Evolutionary conservation across 208 protist genomes (phyloP).

Genomic region (Herpetomonas tarakana): DNA sequence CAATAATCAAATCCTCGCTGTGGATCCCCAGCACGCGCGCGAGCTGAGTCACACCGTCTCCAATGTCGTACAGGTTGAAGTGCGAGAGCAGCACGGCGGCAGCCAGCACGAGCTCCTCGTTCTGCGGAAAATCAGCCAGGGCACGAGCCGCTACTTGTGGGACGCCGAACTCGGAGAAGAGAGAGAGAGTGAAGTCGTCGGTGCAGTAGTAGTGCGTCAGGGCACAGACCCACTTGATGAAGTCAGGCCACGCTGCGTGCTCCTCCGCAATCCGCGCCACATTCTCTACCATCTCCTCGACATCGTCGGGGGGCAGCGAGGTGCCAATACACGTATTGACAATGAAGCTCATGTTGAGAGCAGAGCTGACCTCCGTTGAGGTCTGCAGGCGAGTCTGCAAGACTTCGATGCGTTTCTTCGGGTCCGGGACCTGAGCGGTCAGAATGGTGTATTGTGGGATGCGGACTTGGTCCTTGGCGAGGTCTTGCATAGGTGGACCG

Average conservation of each 20-base stretch:
- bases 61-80: constrained; percentile 86
- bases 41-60: constrained; percentile 81
- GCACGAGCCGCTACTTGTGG: constrained; percentile 64
- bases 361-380: constrained; percentile 68
- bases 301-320: constrained; percentile 61
- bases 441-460: constrained; percentile 82
- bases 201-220: constrained; percentile 90
- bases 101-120: constrained; percentile 46
- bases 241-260: constrained; percentile 72
- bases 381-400: constrained; percentile 63
- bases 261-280: constrained; percentile 44
- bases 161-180: constrained; percentile 84
- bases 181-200: constrained; percentile 82
- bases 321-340: constrained; percentile 67
- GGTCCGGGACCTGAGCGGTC: constrained; percentile 58
- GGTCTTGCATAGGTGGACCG: constrained; percentile 54
- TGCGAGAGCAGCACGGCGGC: constrained; percentile 71
- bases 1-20: constrained; percentile 43
- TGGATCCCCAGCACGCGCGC: constrained; percentile 51
- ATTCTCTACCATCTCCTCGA: constrained; percentile 75
- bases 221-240: constrained; percentile 73
- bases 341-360: constrained; percentile 64
- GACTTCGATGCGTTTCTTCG: constrained; percentile 50
- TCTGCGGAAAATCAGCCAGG: constrained; percentile 49
- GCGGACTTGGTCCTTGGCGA: constrained; percentile 25